A percentile compares a stretch with the other conserved stretches of the same genome.
These are phyloP conservation scores for Neoascochyta sp. DNA, from an alignment of 2,329 filamentous ascomycete species.

Conservation along the genomic window DNA sequence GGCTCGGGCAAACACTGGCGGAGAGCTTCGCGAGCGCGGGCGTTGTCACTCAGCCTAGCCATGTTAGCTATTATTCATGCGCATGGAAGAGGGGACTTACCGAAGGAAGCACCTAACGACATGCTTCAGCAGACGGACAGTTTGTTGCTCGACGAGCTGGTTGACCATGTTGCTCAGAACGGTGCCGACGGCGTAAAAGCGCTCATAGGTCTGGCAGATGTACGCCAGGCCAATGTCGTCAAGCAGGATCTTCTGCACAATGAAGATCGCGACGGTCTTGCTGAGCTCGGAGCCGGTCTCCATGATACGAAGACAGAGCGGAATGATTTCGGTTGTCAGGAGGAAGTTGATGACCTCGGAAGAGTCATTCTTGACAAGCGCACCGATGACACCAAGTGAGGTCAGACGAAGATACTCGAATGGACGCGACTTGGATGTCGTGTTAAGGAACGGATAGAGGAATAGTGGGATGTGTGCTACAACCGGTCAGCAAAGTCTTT, in stretches of 20 bases:
- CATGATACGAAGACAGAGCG: conserved; percentile 96
- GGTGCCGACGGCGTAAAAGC: conserved; percentile 96
- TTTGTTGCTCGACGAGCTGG: conserved; percentile 96
- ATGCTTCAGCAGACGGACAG: conserved; percentile 90
- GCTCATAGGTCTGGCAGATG: conserved; percentile 97
- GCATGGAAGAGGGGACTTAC: conserved; percentile 49
- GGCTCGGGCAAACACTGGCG: conserved; percentile 95
- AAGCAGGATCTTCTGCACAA: conserved; percentile 96
- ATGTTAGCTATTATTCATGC: conserved; percentile 13
- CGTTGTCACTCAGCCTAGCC: conserved; percentile 87
- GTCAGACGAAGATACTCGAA: conserved; percentile 97
- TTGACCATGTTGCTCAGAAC: conserved; percentile 98
- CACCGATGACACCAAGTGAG: conserved; percentile 92
- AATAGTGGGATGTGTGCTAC: conserved; percentile 94
- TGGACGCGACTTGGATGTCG: conserved; percentile 93
- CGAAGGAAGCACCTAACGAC: conserved; percentile 95
- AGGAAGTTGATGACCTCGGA: conserved; percentile 99
- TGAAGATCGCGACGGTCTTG: conserved; percentile 99
- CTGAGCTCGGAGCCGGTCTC: conserved; percentile 97
- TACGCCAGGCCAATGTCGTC: conserved; percentile 97
- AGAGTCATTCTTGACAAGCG: conserved; percentile 97
- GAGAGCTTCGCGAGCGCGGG: conserved; percentile 87
- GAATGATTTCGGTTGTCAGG: conserved; percentile 96
- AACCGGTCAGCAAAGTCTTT: conserved; percentile 10
- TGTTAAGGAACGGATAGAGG: conserved; percentile 97